Conservation (phyloP, 1,284 basidiomycete species). For the Leccinum solheimii region DNA sequence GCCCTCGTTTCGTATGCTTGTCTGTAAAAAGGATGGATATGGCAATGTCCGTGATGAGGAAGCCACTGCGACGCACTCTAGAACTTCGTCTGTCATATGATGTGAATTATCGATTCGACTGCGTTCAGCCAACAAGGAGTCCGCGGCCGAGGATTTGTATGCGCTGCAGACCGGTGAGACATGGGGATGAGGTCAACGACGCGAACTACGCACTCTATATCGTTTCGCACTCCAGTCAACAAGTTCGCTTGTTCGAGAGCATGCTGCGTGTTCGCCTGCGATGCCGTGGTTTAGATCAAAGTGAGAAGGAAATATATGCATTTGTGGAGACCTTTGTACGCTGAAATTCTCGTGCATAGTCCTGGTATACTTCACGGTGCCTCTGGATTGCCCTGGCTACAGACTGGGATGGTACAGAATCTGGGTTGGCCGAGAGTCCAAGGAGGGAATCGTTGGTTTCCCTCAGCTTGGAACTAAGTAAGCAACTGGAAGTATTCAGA, state of each 20-base stretch:
- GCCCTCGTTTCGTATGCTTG: conserved; percentile 98
- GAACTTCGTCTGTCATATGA: conserved; percentile 90
- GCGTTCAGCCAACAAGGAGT: conserved; percentile 86
- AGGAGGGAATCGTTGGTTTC: conserved; percentile 81
- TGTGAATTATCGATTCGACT: conserved; percentile 90
- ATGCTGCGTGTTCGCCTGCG: conserved; percentile 75
- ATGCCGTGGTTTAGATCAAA: conserved; percentile 3
- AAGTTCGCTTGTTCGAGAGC: conserved; percentile 87
- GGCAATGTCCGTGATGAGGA: conserved; percentile 1
- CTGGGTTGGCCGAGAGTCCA: conserved; percentile 65
- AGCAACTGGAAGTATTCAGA: conserved; percentile 5
- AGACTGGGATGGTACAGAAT: conserved; percentile 71
- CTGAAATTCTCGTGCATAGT: conserved; percentile 81
- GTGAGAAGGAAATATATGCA: not conserved
- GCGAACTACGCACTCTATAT: conserved; percentile 76
- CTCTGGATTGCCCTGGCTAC: conserved; percentile 89
- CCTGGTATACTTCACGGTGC: conserved; percentile 87
- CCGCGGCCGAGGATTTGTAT: conserved; percentile 88
- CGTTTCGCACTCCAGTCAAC: conserved; percentile 89
- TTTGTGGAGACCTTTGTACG: conserved; percentile 69
- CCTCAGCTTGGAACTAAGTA: conserved; percentile 59
- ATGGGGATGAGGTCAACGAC: not conserved
- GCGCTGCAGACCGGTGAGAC: conserved; percentile 46
- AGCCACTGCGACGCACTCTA: conserved; percentile 62
- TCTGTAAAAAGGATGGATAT: conserved; percentile 43